Base-by-base conservation (phyloP, 139 green algal genomes). In the Micractinium sp. region DNA sequence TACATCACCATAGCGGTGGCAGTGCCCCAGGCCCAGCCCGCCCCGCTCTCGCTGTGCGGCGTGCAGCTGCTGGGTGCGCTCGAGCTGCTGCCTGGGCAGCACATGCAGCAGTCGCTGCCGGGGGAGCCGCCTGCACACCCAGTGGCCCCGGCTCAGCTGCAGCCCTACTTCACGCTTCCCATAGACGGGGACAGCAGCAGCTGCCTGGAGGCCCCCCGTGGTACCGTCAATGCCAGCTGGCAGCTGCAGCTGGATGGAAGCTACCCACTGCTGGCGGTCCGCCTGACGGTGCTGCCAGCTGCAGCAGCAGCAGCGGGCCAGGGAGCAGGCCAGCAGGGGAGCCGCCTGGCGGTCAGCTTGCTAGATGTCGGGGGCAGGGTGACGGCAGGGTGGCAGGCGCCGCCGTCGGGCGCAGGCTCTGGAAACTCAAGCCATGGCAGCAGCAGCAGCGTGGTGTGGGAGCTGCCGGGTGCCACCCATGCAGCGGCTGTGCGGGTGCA, bases 31-130 rank as follows among this genome's bases (percentile, higher is more conserved):
- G 14, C n/a, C 25, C 38, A 61, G 53, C 15, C 73, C 5, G 33
- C 85, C 14, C 4, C n/a, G 20, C 85, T 89, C 33, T 83, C 85
- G 23, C 74, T 91, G 56, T 91, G 88, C 29, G 81, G 39, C 18
- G 39, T 91, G 61, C 80, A 88, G 53, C 80, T 86, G 73, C 80
- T 91, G 53, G 88, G 88, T 19, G 88, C 73, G 2, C 25, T 23
- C 0, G 82, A 87, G 53, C 80, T 91, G 82, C 33, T 39, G 53
- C 56, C 38, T 2, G 35, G 53, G 23, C 82, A 56, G 35, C 38
- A 81, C 61, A 47, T 88, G 73, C 22, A 27, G 36, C 39, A 60
- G 27, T 16, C 33, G 2, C 27, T 15, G 56, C 80, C 18, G 27
- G 53, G 38, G 63, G 47, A 22, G 60, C 29, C 19, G 39, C 83